Conservation (phyloP, 2,329 filamentous ascomycete species). For the Alternaria atra region DNA sequence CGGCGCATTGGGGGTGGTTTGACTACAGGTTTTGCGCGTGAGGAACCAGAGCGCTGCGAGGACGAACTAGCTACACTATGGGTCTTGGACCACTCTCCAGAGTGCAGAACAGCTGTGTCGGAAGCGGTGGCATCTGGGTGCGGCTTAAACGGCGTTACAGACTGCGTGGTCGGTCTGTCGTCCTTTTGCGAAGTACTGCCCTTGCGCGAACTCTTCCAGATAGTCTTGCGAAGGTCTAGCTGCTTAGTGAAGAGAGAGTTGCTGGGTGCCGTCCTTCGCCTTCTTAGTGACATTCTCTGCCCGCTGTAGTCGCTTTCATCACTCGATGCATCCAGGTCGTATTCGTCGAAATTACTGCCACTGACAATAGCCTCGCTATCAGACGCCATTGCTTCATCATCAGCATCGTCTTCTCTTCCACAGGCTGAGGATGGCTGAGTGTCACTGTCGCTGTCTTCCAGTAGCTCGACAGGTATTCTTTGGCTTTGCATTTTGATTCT, state of each 20-base stretch:
- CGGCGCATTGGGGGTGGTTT: constrained; percentile 62
- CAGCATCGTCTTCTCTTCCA: constrained; percentile 21
- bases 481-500: constrained; percentile 80
- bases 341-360: constrained; percentile 46
- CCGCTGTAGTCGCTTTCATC: constrained; percentile 33
- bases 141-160: constrained; percentile 35
- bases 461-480: constrained; percentile 69
- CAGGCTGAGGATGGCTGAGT: constrained; percentile 32
- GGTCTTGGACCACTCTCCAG: constrained; percentile 13
- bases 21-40: constrained; percentile 37
- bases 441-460: constrained; percentile 51
- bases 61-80: constrained; percentile 27
- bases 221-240: constrained; percentile 38
- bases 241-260: constrained; percentile 39
- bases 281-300: constrained; percentile 21
- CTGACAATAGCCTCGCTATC: constrained; percentile 44
- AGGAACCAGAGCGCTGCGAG: constrained; percentile 30
- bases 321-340: constrained; percentile 46
- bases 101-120: constrained; percentile 36
- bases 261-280: constrained; percentile 34
- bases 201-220: constrained; percentile 36
- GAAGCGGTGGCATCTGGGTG: constrained; percentile 38
- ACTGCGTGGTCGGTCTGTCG: constrained; percentile 27
- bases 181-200: constrained; percentile 16
- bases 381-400: constrained; percentile 41